Base-by-base conservation (phyloP, 1,284 basidiomycete species). In the Fomitopsis betulina region DNA sequence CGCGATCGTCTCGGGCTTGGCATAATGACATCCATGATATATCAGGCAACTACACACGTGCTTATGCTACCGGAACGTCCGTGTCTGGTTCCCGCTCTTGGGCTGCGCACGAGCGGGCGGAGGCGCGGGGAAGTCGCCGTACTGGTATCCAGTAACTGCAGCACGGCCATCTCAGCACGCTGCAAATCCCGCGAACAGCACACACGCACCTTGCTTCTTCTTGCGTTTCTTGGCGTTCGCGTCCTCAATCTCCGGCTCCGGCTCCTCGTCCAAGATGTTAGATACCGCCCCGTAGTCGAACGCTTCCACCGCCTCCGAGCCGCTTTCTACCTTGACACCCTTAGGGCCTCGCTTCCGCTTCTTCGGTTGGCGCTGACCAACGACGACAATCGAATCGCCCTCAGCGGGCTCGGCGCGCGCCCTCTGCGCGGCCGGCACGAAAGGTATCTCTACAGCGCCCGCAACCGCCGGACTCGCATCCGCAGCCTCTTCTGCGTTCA, bases 211-310 rank as follows among this genome's bases (percentile, higher is more conserved):
- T 73, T 79, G 76, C 52, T 73, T 76, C 62, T 76, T 84, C 65
- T 76, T 75, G 62, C 76, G 78, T 67, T 79, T 83, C 68, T 78
- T 82, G 35, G 35, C 35, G 65, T 67, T 71, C 59, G 64, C 70
- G 45, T 73, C 65, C 59, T 66, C 68, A 47, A 63, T 68, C 55
- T 76, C 75, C 58, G 77, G 74, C 32, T 78, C 74, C 13, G 79
- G 77, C 50, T 77, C 76, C 60, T 83, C 81, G 67, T 96, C 94
- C 61, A 96, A 75, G 57, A 95, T 82, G 68, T 93, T 94, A 10
- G 89, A 84, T 42, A 82, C 84, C 5, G 78, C 73, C 2, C 80
- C 73, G 70, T 94, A 96, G 73, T 94, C 91, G 68, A 94, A 95
- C 39, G 76, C 76, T 50, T 80, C 81, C 45, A 76, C 62, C 12